These are phyloP conservation scores for Kuraishia cidri DNA, from an alignment of 805 yeast species.

Conservation along the genomic window DNA sequence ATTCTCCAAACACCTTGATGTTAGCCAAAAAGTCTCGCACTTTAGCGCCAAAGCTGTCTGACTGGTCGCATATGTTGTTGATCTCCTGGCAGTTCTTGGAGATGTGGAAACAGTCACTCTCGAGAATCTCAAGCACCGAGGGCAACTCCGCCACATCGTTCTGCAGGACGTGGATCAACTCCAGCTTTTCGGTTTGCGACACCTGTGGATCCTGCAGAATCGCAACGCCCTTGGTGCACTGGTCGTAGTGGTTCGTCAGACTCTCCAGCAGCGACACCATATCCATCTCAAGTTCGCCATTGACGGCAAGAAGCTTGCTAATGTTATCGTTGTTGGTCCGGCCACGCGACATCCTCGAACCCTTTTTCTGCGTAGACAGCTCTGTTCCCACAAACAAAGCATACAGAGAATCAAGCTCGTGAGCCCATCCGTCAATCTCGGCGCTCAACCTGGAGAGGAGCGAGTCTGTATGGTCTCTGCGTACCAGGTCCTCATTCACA, in stretches of 20 bases:
- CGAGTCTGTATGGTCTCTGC: constrained; percentile 16
- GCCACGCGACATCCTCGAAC: too few relatives aligned
- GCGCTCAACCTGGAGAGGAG: constrained; percentile 14
- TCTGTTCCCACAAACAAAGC: constrained; percentile 7
- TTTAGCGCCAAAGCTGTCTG: constrained; percentile 9
- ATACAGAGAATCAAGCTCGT: constrained; percentile 14
- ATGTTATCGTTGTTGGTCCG: constrained; percentile 12
- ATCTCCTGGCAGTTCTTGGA: constrained; percentile 19
- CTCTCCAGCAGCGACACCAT: constrained; percentile 63
- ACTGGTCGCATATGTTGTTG: constrained; percentile 10
- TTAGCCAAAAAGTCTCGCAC: constrained; percentile 10
- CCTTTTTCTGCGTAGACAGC: background rate
- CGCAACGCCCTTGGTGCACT: constrained; percentile 45
- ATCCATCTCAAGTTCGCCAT: constrained; percentile 49
- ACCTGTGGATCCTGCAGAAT: constrained; percentile 21
- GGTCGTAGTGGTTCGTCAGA: constrained; percentile 77
- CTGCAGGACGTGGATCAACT: constrained; percentile 35
- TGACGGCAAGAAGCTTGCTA: constrained; percentile 23
- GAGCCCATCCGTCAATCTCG: constrained; percentile 13
- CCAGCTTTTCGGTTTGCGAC: constrained; percentile 19
- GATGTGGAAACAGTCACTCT: constrained; percentile 14
- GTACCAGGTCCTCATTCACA: constrained; percentile 17
- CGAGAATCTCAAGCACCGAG: constrained; percentile 40
- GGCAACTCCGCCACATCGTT: constrained; percentile 50
- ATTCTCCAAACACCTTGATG: constrained; percentile 19